Percentiles rank a stretch among this genome's conserved stretches.
Evolutionary conservation across 768 basidiomycete species (phyloP).

Genomic region (Tulasnella sp.): DNA sequence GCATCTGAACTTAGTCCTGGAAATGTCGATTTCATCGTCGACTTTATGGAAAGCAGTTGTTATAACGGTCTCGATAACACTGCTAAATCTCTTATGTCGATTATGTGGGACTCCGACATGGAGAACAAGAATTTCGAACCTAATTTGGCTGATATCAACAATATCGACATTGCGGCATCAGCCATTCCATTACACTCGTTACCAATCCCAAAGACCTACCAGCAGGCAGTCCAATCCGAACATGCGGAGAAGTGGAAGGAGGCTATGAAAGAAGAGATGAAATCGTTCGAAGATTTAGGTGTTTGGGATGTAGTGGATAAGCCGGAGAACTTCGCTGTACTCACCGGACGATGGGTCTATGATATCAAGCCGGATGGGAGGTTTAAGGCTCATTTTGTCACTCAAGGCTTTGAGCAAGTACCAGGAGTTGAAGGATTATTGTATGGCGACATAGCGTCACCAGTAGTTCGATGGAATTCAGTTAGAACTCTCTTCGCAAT

Average conservation of each 20-base stretch:
- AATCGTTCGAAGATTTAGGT: background rate
- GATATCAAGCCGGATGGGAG: slow-evolving; percentile 19
- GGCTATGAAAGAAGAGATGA: background rate
- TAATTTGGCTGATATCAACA: no score
- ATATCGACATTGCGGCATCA: no score
- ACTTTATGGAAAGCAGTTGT: no score
- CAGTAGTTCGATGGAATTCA: slow-evolving; percentile 5
- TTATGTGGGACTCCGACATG: no score
- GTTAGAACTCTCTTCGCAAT: slow-evolving; percentile 5
- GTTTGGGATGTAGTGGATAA: slow-evolving; percentile 16
- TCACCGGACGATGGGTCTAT: slow-evolving; percentile 22
- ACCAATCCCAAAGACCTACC: no score
- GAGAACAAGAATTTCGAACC: no score
- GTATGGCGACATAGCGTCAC: slow-evolving; percentile 18
- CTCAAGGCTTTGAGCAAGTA: slow-evolving; percentile 22
- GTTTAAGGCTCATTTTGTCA: slow-evolving; percentile 22
- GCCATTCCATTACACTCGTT: no score
- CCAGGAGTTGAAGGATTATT: slow-evolving; percentile 21
- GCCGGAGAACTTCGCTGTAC: slow-evolving; percentile 17
- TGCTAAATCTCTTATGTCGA: no score
- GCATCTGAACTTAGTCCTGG: no score
- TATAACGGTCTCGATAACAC: no score
- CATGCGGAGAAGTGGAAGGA: background rate
- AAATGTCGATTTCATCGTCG: no score
- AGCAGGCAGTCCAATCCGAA: no score